phyloP scores from a whole-genome alignment of 305 asterid species.

The Petunia hybrid region DNA sequence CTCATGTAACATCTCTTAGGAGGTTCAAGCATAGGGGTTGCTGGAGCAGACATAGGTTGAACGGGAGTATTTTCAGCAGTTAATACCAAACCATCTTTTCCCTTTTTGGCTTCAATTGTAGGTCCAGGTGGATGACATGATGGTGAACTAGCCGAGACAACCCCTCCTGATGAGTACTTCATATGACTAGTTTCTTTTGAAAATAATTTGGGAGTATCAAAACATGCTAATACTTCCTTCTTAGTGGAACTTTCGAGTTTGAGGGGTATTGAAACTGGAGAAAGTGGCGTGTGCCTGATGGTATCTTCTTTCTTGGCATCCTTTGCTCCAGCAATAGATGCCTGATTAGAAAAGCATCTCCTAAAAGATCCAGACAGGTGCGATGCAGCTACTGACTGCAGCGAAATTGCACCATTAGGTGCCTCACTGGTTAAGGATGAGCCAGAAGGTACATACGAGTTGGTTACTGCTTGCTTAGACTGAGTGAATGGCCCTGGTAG shows the following conservation, averaged over 20 bases:
- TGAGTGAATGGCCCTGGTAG: constrained; percentile 65
- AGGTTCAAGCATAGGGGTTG: constrained; percentile 63
- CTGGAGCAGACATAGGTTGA: constrained; percentile 58
- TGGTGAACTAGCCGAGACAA: constrained; percentile 27
- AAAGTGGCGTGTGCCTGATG: background rate
- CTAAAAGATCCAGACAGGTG: constrained; percentile 67
- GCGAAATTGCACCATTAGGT: constrained; percentile 18
- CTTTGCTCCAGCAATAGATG: constrained; percentile 33
- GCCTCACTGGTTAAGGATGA: constrained; percentile 38
- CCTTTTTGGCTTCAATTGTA: background rate
- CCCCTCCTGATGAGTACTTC: constrained; percentile 3
- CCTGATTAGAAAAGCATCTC: constrained; percentile 51
- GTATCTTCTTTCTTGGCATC: constrained; percentile 33
- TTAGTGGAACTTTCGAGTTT: constrained; percentile 18
- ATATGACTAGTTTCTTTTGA: background rate
- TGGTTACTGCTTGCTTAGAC: constrained; percentile 34
- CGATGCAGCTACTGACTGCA: constrained; percentile 47
- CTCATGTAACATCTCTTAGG: constrained; percentile 73
- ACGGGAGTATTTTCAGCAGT: constrained; percentile 53
- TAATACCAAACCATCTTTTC: background rate
- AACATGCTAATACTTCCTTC: constrained; percentile 29
- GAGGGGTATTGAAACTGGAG: background rate
- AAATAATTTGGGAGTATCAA: constrained; percentile 6
- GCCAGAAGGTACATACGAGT: constrained; percentile 33
- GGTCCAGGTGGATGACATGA: background rate